A percentile compares a stretch with the other conserved stretches of the same genome.
These are phyloP conservation scores for Colletotrichum phormii DNA, from an alignment of 2,329 filamentous ascomycete genomes.

Conservation along the genomic window DNA sequence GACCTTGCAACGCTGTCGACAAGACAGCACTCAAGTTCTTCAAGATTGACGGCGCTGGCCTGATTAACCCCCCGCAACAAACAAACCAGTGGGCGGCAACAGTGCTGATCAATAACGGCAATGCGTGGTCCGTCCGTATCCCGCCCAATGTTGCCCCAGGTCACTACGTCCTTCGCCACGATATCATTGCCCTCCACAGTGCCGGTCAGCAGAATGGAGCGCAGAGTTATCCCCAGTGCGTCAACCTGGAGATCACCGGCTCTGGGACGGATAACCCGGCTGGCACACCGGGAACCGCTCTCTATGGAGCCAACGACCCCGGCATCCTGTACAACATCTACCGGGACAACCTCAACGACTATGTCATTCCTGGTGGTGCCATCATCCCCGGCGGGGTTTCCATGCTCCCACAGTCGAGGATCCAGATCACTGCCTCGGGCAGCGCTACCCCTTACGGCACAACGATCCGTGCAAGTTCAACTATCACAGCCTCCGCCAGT, in stretches of 20 bases:
- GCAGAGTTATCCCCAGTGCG: conserved; percentile 63
- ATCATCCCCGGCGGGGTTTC: conserved; percentile 43
- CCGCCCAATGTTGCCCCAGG: conserved; percentile 59
- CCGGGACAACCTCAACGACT: conserved; percentile 40
- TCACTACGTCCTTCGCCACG: conserved; percentile 67
- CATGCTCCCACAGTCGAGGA: conserved; percentile 37
- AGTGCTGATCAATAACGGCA: conserved; percentile 61
- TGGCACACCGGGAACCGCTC: conserved; percentile 61
- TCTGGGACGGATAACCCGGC: conserved; percentile 57
- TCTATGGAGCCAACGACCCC: conserved; percentile 64
- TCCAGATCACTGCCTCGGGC: conserved; percentile 37
- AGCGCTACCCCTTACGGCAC: conserved; percentile 35
- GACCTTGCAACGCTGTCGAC: conserved; percentile 53
- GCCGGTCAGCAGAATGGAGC: conserved; percentile 56
- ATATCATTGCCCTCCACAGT: conserved; percentile 65
- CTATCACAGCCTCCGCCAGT: not conserved
- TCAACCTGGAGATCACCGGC: conserved; percentile 67
- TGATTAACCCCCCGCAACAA: conserved; percentile 46
- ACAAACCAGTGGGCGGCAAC: conserved; percentile 53
- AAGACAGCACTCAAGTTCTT: conserved; percentile 58
- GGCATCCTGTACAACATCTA: conserved; percentile 69
- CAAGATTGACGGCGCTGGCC: conserved; percentile 57
- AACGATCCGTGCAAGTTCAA: not conserved
- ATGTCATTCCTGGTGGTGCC: conserved; percentile 42
- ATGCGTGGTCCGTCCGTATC: conserved; percentile 62